Evolutionary conservation across 2,329 filamentous ascomycete species (phyloP).

Genomic region (Claviceps sp.): DNA sequence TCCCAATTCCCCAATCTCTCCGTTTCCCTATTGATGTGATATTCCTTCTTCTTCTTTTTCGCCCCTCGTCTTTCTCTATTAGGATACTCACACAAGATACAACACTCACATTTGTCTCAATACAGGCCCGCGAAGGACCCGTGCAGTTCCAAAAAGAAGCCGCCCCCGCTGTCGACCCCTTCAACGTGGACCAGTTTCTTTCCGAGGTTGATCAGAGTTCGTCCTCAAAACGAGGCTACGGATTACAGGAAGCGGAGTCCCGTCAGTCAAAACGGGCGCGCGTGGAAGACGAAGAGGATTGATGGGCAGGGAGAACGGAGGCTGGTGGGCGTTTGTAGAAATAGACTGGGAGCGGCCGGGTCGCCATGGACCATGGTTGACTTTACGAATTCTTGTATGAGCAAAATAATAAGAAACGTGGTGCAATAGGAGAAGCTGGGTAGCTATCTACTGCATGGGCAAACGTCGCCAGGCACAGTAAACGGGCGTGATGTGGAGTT

Average conservation of each 20-base stretch:
- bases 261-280: constrained; percentile 58
- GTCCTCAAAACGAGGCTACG: constrained; percentile 61
- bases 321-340: not conserved
- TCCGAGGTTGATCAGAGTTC: constrained; percentile 56
- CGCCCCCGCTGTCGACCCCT: constrained; percentile 56
- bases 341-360: not conserved
- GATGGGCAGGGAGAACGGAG: constrained; percentile 7
- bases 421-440: no score
- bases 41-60: not conserved
- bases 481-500: no score
- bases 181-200: constrained; percentile 90
- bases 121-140: constrained; percentile 66
- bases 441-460: no score
- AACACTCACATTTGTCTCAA: constrained; percentile 16
- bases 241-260: constrained; percentile 53
- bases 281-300: constrained; percentile 57
- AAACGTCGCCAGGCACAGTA: no score
- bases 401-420: no score
- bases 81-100: not conserved
- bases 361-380: no score
- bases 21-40: not conserved
- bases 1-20: not conserved
- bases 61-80: not conserved
- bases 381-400: no score
- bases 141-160: constrained; percentile 90